Base-by-base conservation (phyloP, 2,329 filamentous ascomycete species). In the Didymella pinodella region DNA sequence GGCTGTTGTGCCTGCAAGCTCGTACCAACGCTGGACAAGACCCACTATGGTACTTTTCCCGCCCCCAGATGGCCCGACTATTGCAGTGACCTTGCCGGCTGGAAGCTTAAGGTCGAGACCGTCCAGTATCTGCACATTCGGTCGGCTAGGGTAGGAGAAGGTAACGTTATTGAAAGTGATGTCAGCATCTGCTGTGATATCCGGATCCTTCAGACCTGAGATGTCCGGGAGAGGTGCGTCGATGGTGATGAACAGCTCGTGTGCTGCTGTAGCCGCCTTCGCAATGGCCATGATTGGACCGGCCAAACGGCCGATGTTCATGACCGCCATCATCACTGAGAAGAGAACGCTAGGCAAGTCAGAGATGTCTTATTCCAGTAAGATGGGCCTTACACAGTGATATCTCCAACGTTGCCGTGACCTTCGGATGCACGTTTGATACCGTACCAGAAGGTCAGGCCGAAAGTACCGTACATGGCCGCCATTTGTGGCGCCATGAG, bases 21-120 rank as follows among this genome's bases (percentile, higher is more conserved):
- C 85, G 70, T 92, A 92, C 88, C 89, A 92, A 31, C 89, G 81
- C 69, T 92, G 87, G 3, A 92, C 79, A 2, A 93, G 77, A 0
- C 87, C 88, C 0, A 92, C 85, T 26, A 92, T 86, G 0, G 90
- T 93, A 49, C 87, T 90, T 73, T 93, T 93, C 0, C 90, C 90
- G 4, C 85, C 88, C 0, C 90, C 90, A 2, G 88, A 90, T 0
- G 88, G 85, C 0, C 90, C 90, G 20, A 93, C 90, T 18, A 93
- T 88, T 2, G 90, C 90, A 0, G 89, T 91, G 2, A 88, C 84
- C 68, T 90, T 89, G 20, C 88, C 88, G 7, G 85, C 81, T 59
- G 85, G 80, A 54, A 92, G 85, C 0, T 74, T 79, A 8, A 91
- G 75, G 65, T 83, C 81, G 2, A 91, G 73, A 2, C 82, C 77